Conservation (phyloP, 2,329 filamentous ascomycete genomes). For the Stromatinia cepivora region DNA sequence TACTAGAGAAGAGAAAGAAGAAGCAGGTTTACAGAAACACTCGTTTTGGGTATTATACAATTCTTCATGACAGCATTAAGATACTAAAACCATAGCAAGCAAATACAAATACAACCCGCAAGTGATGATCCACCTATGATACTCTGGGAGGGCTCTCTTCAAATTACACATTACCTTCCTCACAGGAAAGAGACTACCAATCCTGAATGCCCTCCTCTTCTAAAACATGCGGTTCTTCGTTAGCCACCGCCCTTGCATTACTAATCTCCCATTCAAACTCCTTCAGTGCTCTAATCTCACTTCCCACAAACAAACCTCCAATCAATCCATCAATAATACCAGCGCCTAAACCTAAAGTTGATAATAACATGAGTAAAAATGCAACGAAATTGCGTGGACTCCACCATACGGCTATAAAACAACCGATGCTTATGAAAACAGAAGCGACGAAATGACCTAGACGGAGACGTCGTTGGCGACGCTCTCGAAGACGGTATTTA, state of each 20-base stretch:
- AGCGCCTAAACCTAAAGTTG: conserved; percentile 72
- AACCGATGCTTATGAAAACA: conserved; percentile 67
- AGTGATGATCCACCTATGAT: background rate
- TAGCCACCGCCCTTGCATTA: conserved; percentile 55
- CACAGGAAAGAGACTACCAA: background rate
- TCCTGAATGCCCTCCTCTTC: conserved; percentile 10
- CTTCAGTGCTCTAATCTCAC: conserved; percentile 76
- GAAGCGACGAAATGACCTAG: conserved; percentile 71
- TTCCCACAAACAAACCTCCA: conserved; percentile 80
- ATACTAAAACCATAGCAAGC: background rate
- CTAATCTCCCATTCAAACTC: conserved; percentile 94
- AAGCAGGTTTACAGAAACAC: background rate
- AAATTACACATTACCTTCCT: conserved; percentile 3
- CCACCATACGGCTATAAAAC: conserved; percentile 85
- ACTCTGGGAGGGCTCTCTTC: background rate
- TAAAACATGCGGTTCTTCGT: conserved; percentile 32
- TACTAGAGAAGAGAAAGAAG: background rate
- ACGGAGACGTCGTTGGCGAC: conserved; percentile 69
- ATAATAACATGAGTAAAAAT: conserved; percentile 78
- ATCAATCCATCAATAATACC: conserved; percentile 85
- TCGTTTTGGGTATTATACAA: background rate
- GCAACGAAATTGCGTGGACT: conserved; percentile 71
- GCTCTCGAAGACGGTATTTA: conserved; percentile 70
- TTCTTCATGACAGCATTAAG: background rate
- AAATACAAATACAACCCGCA: background rate